Evolutionary conservation across 768 basidiomycete genomes (phyloP).

Genomic region (Solioccasus polychromus): DNA sequence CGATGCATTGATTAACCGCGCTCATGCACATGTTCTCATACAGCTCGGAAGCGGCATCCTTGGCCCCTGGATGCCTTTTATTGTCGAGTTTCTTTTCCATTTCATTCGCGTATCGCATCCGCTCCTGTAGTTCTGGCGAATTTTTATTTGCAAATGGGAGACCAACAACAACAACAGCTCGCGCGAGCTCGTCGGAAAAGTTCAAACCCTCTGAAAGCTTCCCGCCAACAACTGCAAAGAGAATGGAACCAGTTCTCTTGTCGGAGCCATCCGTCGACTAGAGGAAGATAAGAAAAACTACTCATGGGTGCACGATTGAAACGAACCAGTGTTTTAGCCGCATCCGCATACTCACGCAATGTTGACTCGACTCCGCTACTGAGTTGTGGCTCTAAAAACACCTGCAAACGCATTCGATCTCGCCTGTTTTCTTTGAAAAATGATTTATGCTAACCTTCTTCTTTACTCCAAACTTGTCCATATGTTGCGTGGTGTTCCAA

Average conservation of each 20-base stretch:
- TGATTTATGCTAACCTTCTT: slow-evolving; percentile 59
- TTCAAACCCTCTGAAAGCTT: slow-evolving; percentile 94
- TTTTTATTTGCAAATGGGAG: slow-evolving; percentile 91
- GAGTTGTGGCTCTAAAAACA: slow-evolving; percentile 87
- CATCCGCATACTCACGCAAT: slow-evolving; percentile 67
- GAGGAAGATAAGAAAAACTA: slow-evolving; percentile 3
- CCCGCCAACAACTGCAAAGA: slow-evolving; percentile 94
- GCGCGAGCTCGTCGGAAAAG: slow-evolving; percentile 77
- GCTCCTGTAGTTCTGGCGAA: slow-evolving; percentile 88
- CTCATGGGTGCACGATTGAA: neutral
- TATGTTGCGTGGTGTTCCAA: slow-evolving; percentile 63
- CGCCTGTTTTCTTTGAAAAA: neutral
- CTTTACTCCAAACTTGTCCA: slow-evolving; percentile 62
- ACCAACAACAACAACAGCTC: slow-evolving; percentile 83
- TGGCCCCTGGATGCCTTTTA: slow-evolving; percentile 37
- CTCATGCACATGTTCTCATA: slow-evolving; percentile 93
- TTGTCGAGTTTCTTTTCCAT: slow-evolving; percentile 45
- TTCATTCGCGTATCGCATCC: slow-evolving; percentile 83
- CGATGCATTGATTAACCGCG: slow-evolving; percentile 96
- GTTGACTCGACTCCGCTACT: slow-evolving; percentile 68
- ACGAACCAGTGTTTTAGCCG: slow-evolving; percentile 34
- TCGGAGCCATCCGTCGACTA: slow-evolving; percentile 22
- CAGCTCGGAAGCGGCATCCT: slow-evolving; percentile 75
- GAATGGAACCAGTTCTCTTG: slow-evolving; percentile 61
- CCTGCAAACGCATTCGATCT: slow-evolving; percentile 39